Evolutionary conservation across 202 grass and related monocot species (phyloP).

Genomic region (Bolboschoenoplectus hybrid): DNA sequence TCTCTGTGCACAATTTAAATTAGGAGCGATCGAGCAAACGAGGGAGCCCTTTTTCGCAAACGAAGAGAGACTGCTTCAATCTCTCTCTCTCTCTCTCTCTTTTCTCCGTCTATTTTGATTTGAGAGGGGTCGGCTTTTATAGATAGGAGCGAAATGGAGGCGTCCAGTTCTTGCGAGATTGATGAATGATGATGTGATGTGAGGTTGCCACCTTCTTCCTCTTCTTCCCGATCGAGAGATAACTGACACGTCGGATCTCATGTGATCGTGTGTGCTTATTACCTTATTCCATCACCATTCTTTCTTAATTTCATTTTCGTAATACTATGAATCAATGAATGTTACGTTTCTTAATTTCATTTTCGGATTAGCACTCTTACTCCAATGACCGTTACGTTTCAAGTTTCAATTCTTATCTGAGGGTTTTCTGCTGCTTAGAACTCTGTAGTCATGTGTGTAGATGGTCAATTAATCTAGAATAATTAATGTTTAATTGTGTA

Average conservation of each 20-base stretch:
- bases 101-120: not conserved
- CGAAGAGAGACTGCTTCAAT: not conserved
- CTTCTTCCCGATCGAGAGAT: not conserved
- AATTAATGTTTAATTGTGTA: not conserved
- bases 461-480: not conserved
- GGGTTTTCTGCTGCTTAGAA: constrained; percentile 1
- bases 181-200: not conserved
- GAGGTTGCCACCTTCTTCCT: not conserved
- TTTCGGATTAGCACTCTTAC: too few relatives aligned
- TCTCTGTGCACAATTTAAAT: not conserved
- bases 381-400: too few relatives aligned
- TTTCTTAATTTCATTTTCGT: not conserved
- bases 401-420: too few relatives aligned
- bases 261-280: not conserved
- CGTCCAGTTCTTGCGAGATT: not conserved
- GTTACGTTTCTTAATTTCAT: not conserved
- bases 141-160: constrained; percentile 7
- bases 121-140: constrained; percentile 13
- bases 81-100: constrained; percentile 20
- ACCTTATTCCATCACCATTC: not conserved
- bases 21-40: too few relatives aligned
- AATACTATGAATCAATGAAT: not conserved
- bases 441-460: not conserved
- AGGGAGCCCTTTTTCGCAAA: not conserved
- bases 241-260: constrained; percentile 22